phyloP scores from a whole-genome alignment of 2,329 filamentous ascomycete species.

The Trichoderma semiorbis region DNA sequence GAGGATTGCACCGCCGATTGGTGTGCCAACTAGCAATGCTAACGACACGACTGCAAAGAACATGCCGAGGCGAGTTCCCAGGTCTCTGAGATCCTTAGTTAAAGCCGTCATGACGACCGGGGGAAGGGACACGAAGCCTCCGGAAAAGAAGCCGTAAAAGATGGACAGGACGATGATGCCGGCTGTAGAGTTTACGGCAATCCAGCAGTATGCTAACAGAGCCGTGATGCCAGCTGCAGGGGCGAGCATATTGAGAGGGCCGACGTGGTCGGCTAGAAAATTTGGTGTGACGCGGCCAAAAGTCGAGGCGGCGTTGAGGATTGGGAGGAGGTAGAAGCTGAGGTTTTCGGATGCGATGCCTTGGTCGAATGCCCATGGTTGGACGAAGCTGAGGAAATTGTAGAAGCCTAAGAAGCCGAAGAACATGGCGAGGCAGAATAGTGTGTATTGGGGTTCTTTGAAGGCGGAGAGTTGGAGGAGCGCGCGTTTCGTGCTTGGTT shows the following conservation, averaged over 20 bases:
- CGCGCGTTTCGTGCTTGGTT: no score
- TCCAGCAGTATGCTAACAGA: not conserved
- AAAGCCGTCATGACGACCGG: not conserved
- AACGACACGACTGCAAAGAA: not conserved
- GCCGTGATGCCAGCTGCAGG: not conserved
- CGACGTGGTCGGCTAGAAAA: slow-evolving; percentile 28
- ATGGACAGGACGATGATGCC: not conserved
- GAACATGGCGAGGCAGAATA: no score
- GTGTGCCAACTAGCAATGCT: not conserved
- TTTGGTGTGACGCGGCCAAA: slow-evolving; percentile 45
- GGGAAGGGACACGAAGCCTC: not conserved
- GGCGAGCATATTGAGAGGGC: not conserved
- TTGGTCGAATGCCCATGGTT: no score
- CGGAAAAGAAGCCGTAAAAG: not conserved
- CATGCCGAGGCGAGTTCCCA: not conserved
- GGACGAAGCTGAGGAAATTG: no score
- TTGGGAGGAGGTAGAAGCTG: slow-evolving; percentile 41
- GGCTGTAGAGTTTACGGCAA: not conserved
- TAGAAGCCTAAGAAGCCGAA: no score
- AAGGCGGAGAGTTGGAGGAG: no score
- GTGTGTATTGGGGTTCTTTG: no score
- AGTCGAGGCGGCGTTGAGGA: slow-evolving; percentile 46
- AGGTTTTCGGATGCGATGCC: not conserved
- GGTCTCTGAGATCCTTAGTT: not conserved
- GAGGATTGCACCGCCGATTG: not conserved